A percentile compares a stretch with the other conserved stretches of the same genome.
Evolutionary conservation across 192 early-diverging fungal species (phyloP).

Genomic region (Phlyctochytrium planicorne): DNA sequence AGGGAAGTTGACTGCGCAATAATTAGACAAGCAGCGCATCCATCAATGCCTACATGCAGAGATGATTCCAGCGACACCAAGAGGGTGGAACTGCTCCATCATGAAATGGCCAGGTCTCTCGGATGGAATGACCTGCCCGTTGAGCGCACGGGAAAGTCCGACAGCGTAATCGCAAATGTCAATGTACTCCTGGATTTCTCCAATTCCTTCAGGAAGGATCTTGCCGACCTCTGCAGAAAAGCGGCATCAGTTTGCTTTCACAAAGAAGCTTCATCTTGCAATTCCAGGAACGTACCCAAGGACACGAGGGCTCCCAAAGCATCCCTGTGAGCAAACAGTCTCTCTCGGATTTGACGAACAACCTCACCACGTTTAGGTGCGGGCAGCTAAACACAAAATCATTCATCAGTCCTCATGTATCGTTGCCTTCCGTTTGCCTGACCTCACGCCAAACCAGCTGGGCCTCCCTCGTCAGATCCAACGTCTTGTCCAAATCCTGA

Average conservation of each 20-base stretch:
- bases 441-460: slow-evolving; percentile 63
- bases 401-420: slow-evolving; percentile 13
- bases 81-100: slow-evolving; percentile 94
- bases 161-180: slow-evolving; percentile 91
- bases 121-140: slow-evolving; percentile 81
- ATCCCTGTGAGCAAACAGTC: slow-evolving; percentile 69
- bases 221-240: slow-evolving; percentile 82
- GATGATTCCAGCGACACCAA: slow-evolving; percentile 90
- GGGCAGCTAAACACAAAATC: slow-evolving; percentile 39
- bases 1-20: slow-evolving; percentile 75
- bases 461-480: slow-evolving; percentile 55
- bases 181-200: slow-evolving; percentile 96
- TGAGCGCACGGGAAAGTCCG: slow-evolving; percentile 77
- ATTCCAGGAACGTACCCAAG: slow-evolving; percentile 42
- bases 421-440: background rate
- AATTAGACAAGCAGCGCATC: background rate
- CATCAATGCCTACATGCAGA: slow-evolving; percentile 61
- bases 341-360: slow-evolving; percentile 84
- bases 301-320: slow-evolving; percentile 84
- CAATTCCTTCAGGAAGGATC: slow-evolving; percentile 87
- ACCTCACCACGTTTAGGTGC: slow-evolving; percentile 88
- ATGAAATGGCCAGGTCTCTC: slow-evolving; percentile 92
- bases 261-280: background rate
- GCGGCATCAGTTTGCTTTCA: background rate
- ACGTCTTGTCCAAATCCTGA: slow-evolving; percentile 59